Percentiles rank a stretch among this genome's conserved stretches.
phyloP scores from a whole-genome alignment of 139 green algal species.

The Deuterostichococcus epilithicus region DNA sequence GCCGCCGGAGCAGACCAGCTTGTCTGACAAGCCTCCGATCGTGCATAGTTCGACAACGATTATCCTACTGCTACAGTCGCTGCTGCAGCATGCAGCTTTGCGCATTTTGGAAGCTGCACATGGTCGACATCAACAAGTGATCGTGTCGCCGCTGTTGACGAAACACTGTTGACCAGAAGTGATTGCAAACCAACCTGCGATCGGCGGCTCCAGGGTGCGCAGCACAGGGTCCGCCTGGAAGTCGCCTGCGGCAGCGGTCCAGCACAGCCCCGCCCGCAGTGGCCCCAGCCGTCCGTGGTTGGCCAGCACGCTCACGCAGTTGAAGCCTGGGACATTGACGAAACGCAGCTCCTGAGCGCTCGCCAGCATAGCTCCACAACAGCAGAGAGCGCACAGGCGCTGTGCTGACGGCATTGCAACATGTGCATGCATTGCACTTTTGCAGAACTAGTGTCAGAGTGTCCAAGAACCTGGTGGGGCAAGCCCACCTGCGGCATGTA shows the following conservation, averaged over 20 bases:
- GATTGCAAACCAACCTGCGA: neutral
- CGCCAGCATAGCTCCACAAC: neutral
- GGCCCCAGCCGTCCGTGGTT: constrained; percentile 39
- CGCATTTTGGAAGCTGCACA: too few relatives aligned
- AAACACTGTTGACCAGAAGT: neutral
- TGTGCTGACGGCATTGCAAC: too few relatives aligned
- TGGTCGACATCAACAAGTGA: too few relatives aligned
- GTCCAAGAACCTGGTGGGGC: too few relatives aligned
- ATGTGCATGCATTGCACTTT: too few relatives aligned
- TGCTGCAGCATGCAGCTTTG: neutral
- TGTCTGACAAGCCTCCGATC: too few relatives aligned
- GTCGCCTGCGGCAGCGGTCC: neutral
- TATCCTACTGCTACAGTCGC: too few relatives aligned
- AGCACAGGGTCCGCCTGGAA: constrained; percentile 48
- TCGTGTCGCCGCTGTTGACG: neutral
- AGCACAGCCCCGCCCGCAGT: constrained; percentile 49
- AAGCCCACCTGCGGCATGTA: neutral
- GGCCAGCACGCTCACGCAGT: constrained; percentile 36
- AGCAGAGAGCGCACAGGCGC: too few relatives aligned
- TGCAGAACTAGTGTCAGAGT: too few relatives aligned
- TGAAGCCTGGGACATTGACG: constrained; percentile 21
- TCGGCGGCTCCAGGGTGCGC: constrained; percentile 46
- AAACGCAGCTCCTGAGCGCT: neutral
- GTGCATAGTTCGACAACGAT: too few relatives aligned
- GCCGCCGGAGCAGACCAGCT: too few relatives aligned